A percentile compares a stretch with the other conserved stretches of the same genome.
These are phyloP conservation scores for Penicillium corylophilum DNA, from an alignment of 2,329 filamentous ascomycete genomes.

Conservation along the genomic window DNA sequence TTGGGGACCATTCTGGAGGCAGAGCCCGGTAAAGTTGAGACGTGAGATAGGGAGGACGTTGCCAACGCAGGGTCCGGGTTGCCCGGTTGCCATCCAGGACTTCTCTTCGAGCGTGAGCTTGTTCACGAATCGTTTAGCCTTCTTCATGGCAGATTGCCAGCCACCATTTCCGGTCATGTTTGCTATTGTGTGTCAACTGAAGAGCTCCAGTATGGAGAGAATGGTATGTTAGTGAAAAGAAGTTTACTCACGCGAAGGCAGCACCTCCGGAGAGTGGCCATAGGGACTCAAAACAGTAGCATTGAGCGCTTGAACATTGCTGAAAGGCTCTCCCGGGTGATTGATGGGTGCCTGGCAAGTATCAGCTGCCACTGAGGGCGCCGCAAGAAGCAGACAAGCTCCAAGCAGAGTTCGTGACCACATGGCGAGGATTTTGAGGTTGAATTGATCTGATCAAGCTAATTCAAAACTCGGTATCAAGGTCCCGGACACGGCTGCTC, in stretches of 20 bases:
- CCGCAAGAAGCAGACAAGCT: too few relatives aligned
- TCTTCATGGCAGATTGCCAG: slow-evolving; percentile 20
- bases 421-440: too few relatives aligned
- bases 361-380: too few relatives aligned
- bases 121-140: slow-evolving; percentile 36
- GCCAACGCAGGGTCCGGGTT: slow-evolving; percentile 31
- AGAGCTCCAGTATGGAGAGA: not conserved
- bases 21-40: slow-evolving; percentile 31
- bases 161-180: not conserved
- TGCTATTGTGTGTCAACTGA: not conserved
- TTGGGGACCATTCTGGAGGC: slow-evolving; percentile 31
- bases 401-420: too few relatives aligned
- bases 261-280: not conserved
- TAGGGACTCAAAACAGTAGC: not conserved
- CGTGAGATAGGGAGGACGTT: slow-evolving; percentile 31
- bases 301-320: not conserved
- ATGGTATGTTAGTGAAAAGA: not conserved
- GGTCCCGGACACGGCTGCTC: too few relatives aligned
- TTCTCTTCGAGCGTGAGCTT: slow-evolving; percentile 25
- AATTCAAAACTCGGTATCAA: too few relatives aligned
- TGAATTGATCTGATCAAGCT: too few relatives aligned
- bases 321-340: not conserved
- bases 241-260: not conserved
- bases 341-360: too few relatives aligned
- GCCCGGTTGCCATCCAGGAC: slow-evolving; percentile 28